Base-by-base conservation (phyloP, 441 rosid species). In the Breynia disticha region DNA sequence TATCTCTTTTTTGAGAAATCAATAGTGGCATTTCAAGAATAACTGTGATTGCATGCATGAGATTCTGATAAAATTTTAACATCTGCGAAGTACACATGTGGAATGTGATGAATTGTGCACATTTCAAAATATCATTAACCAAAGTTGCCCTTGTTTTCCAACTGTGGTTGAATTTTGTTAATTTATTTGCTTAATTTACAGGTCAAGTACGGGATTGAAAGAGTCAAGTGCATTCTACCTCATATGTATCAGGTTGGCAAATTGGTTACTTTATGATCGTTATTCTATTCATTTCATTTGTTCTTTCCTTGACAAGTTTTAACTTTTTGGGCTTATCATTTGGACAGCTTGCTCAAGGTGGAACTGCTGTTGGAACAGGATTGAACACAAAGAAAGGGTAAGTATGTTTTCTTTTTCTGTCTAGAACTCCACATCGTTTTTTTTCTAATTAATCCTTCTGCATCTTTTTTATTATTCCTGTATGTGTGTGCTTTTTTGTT, bases 311-410 rank as follows among this genome's bases (percentile, higher is more conserved):
- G 7, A 28, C 35, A 28, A 28, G 35, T 41, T 41, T 41, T 41
- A 13, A 41, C 46, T 54, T 21, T 19, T 46, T 59, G 19, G 42
- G 48, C 20, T 61, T 58, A 37, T 70, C 72, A 3, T 9, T 41
- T 72, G 66, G 48, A 68, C 82, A 91, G 98, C 94, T 91, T 70
- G 98, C 98, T 66, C 97, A 91, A 72, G 98, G 98, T 61, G 97
- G 97, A 63, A 91, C 98, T 66, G 98, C 98, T 48, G 97, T 91
- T 32, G 98, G 97, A 44, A 91, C 98, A 19, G 98, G 97, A 71
- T 72, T 91, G 71, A 91, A 91, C 78, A 82, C 98, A 52, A 91
- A 82, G 81, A 91, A 77, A 70, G 98, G 98, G 98, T 91, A 74
- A 60, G 79, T 51, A 49, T 64, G 54, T 64, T 57, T 41, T 41